Conservation (phyloP, 2,329 filamentous ascomycete species). For the Plectosphaerella sp. region DNA sequence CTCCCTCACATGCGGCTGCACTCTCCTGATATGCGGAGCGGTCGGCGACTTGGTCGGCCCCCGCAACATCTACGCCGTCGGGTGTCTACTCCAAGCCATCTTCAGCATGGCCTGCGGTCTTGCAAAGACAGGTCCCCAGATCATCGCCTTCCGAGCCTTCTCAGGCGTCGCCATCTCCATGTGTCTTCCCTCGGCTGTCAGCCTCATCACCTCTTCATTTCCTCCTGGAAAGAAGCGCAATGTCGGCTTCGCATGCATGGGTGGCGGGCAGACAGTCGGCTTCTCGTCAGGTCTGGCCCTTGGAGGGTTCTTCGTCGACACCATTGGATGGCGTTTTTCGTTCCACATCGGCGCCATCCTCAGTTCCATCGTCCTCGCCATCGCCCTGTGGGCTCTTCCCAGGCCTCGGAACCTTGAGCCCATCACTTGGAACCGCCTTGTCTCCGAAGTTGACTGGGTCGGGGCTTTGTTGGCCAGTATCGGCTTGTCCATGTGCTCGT, state of each 20-base stretch:
- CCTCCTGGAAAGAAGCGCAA: conserved; percentile 22
- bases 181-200: conserved; percentile 30
- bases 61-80: conserved; percentile 26
- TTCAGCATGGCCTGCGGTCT: conserved; percentile 29
- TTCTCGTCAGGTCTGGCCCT: conserved; percentile 7
- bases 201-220: conserved; percentile 30
- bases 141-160: conserved; percentile 30
- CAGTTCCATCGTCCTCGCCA: conserved; percentile 34
- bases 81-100: conserved; percentile 23
- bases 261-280: conserved; percentile 8
- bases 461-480: conserved; percentile 40
- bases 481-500: conserved; percentile 43
- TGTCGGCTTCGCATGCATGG: conserved; percentile 25
- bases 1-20: conserved; percentile 19
- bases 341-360: conserved; percentile 32
- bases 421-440: conserved; percentile 14
- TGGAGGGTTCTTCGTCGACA: conserved; percentile 32
- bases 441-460: conserved; percentile 47
- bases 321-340: conserved; percentile 41
- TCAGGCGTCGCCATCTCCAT: conserved; percentile 30
- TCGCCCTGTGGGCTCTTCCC: conserved; percentile 34
- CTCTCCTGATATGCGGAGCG: conserved; percentile 30
- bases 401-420: conserved; percentile 39
- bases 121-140: conserved; percentile 24
- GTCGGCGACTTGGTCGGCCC: conserved; percentile 30